Base-by-base conservation (phyloP, 1,284 basidiomycete genomes). In the Cutaneotrichosporon sp. region DNA sequence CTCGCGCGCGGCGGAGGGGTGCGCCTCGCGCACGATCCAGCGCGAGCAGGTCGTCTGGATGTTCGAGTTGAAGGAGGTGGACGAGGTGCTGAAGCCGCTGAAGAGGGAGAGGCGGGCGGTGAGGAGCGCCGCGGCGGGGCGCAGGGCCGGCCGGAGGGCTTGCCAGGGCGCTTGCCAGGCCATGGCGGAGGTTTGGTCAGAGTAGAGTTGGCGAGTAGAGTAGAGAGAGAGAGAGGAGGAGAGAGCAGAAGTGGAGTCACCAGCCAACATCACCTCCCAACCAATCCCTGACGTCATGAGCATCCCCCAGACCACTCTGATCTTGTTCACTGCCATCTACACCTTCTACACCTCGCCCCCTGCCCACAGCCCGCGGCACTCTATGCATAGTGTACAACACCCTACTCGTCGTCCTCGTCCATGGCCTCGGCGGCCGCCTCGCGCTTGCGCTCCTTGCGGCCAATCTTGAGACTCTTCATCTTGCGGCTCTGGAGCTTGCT, bases 401-500 rank as follows among this genome's bases (percentile, higher is more conserved):
- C 29, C 59, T 67, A 64, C 55, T 67, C 59, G 53, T 63, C 62
- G 59, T 66, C 65, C 62, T 61, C 64, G n/a, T 59, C 60, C 45
- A 63, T 29, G 9, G 29, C 29, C 29, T 29, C 29, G 29, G 29
- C 29, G 29, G 52, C 65, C 8, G 59, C 38, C 38, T 36, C 34
- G 34, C 70, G 50, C 24, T 54, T 66, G 57, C 69, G 68, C 43
- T 52, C 58, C 62, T 68, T 65, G 59, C 68, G 65, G 14, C 67
- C 67, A 34, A 69, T 61, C 68, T 76, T 79, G 63, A 81, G 67
- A 60, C 76, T 79, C 75, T 80, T 80, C 78, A 80, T 79, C 74
- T 80, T 80, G 60, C 79, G 75, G 42, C 69, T 69, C 84, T 97
- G 93, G 79, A 99, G 75, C 81, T 85, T 90, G 68, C 76, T 80